Percentiles rank a stretch among this genome's conserved stretches.
Evolutionary conservation across 345 rosid species (phyloP).

Genomic region (Raphanus raphanistrum): DNA sequence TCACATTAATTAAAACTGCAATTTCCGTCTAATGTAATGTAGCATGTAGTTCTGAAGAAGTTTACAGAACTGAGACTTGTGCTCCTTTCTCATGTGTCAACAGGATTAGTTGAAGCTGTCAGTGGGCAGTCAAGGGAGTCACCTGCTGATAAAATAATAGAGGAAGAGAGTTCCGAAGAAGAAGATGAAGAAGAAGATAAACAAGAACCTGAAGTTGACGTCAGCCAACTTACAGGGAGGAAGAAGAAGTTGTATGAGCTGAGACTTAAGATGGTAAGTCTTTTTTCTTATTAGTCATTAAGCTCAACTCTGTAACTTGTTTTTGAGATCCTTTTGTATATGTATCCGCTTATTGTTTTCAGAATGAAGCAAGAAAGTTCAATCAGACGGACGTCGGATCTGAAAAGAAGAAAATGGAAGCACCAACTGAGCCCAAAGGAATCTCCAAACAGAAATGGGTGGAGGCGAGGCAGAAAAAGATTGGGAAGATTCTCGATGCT

Average conservation of each 20-base stretch:
- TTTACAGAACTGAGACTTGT: neutral
- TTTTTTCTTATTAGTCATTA: neutral
- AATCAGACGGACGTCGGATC: slow-evolving; percentile 84
- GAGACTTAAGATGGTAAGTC: slow-evolving; percentile 78
- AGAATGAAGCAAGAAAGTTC: slow-evolving; percentile 90
- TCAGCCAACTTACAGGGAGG: slow-evolving; percentile 78
- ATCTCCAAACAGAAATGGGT: slow-evolving; percentile 95
- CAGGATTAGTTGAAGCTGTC: slow-evolving; percentile 47
- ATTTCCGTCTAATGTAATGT: neutral
- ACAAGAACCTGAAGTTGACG: slow-evolving; percentile 54
- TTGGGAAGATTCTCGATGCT: slow-evolving; percentile 87
- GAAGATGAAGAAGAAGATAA: slow-evolving; percentile 47
- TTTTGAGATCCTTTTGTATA: slow-evolving; percentile 2
- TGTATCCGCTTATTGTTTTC: slow-evolving; percentile 9
- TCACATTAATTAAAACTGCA: too few relatives aligned
- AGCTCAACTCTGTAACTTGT: neutral
- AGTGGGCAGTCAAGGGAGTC: slow-evolving; percentile 37
- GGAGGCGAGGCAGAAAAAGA: slow-evolving; percentile 82
- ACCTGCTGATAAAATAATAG: slow-evolving; percentile 37
- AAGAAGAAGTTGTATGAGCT: slow-evolving; percentile 74
- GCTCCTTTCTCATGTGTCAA: slow-evolving; percentile 1
- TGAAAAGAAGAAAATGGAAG: slow-evolving; percentile 93
- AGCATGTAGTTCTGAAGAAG: neutral
- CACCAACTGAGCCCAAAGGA: slow-evolving; percentile 77
- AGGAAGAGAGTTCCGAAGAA: slow-evolving; percentile 51